Evolutionary conservation across 495 filamentous ascomycete species (phyloP).

Genomic region (Daldinia caldariorum): DNA sequence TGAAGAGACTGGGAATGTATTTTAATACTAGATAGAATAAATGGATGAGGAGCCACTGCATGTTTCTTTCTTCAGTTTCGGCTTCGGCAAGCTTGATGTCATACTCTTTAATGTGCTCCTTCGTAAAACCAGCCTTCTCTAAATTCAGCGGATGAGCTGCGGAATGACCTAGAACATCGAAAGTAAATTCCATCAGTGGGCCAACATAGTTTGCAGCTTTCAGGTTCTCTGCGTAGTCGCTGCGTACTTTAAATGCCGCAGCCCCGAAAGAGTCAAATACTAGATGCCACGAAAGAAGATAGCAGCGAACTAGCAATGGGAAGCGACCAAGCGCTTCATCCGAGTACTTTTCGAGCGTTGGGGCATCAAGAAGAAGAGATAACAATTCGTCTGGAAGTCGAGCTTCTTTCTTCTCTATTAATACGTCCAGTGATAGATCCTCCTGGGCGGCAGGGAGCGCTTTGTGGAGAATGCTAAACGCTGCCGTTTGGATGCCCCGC

Average conservation of each 20-base stretch:
- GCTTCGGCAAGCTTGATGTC: conserved; percentile 62
- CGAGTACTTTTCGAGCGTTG: conserved; percentile 56
- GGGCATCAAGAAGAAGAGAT: conserved; percentile 68
- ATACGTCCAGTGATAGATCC: conserved; percentile 81
- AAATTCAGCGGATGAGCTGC: conserved; percentile 71
- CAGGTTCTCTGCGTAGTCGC: conserved; percentile 78
- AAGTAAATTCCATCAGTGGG: conserved; percentile 78
- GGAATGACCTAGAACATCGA: conserved; percentile 81
- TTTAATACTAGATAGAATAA: conserved; percentile 84
- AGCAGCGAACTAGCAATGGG: conserved; percentile 69
- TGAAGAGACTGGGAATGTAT: conserved; percentile 78
- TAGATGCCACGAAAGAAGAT: conserved; percentile 90
- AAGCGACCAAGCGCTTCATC: conserved; percentile 61
- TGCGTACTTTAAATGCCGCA: conserved; percentile 80
- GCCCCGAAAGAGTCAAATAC: conserved; percentile 87
- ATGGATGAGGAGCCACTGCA: conserved; percentile 84
- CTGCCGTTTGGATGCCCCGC: conserved; percentile 76
- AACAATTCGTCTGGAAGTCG: conserved; percentile 74
- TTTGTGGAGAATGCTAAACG: conserved; percentile 81
- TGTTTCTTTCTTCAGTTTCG: conserved; percentile 70
- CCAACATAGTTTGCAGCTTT: conserved; percentile 75
- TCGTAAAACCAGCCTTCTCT: conserved; percentile 56
- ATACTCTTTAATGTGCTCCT: conserved; percentile 75
- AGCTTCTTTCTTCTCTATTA: conserved; percentile 76
- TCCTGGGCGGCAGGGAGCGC: conserved; percentile 81